Base-by-base conservation (phyloP, 2,329 filamentous ascomycete species). In the Dactylellina leptospora region DNA sequence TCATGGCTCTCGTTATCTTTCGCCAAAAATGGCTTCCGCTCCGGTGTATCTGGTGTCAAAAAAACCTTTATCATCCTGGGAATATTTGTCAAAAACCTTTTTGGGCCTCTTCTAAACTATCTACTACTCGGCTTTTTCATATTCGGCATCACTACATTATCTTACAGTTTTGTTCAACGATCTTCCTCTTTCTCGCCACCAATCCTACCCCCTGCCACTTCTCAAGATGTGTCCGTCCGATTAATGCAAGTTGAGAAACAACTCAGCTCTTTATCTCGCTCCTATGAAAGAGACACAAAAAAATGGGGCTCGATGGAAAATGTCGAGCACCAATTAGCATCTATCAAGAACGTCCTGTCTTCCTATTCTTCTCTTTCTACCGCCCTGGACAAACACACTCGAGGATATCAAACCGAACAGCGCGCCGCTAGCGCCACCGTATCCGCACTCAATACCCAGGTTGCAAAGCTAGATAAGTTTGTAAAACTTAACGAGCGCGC, bases 61-160 rank as follows among this genome's bases (percentile, higher is more conserved):
- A 71, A 71, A 28, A 63, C 59, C 1, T 36, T 28, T 2, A 27
- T 48, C 18, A 71, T 71, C 10, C n/a, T 58, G 22, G 25, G 58
- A 22, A 71, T 71, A 16, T 71, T 71, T 23, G 36, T 59, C 9
- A 71, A 42, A 36, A 63, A 71, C 48, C 36, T 71, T 0, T 63
- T 71, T 16, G 66, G 66, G 4, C 66, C 66, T 6, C 23, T 71
- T 10, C 16, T 71, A 11, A 63, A 71, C 16, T 63, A 71, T 13
- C 36, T 71, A 1, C 36, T 71, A 16, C 66, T 71, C 28, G 66
- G 58, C 1, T 71, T 71, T 36, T 63, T 71, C 28, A 59, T 71
- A 11, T 71, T 71, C 22, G 66, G 66, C 20, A 63, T 71, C 13
- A 71, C 51, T 8, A 51, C 66, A 0, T 25, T 71, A 3, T 63